A percentile compares a stretch with the other conserved stretches of the same genome.
Evolutionary conservation across 192 early-diverging fungal genomes (phyloP).

Genomic region (Coemansia sp.): DNA sequence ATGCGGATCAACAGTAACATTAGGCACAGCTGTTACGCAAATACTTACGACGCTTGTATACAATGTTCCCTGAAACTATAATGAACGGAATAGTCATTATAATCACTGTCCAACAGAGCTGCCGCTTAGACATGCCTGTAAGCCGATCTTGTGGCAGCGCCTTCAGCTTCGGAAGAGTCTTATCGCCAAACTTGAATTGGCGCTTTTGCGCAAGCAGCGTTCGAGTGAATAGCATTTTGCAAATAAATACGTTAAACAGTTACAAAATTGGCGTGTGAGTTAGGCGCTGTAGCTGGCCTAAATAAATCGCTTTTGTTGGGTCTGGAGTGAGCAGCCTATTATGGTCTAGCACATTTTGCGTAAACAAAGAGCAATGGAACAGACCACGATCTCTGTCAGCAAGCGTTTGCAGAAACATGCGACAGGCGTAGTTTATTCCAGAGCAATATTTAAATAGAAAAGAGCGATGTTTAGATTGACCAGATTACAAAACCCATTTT

Average conservation of each 20-base stretch:
- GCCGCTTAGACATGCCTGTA: conserved; percentile 39
- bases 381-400: neutral
- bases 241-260: neutral
- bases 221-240: conserved; percentile 29
- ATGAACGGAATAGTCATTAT: conserved; percentile 50
- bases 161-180: conserved; percentile 34
- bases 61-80: conserved; percentile 34
- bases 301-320: neutral
- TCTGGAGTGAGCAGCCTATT: neutral
- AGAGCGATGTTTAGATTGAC: conserved; percentile 3
- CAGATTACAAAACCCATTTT: conserved; percentile 33
- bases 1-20: neutral
- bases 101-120: conserved; percentile 51
- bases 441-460: conserved; percentile 1
- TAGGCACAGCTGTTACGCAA: neutral
- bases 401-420: neutral
- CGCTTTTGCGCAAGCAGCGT: conserved; percentile 23
- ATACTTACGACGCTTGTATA: conserved; percentile 49
- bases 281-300: neutral
- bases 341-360: neutral
- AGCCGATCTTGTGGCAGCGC: conserved; percentile 35
- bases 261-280: neutral
- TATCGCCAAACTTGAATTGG: conserved; percentile 34
- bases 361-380: no score
- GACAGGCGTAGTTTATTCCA: conserved; percentile 7